Evolutionary conservation across 2,329 filamentous ascomycete species (phyloP), one percentile per base, ranked within the genome.

Genomic region (Plenodomus lindquistii): DNA sequence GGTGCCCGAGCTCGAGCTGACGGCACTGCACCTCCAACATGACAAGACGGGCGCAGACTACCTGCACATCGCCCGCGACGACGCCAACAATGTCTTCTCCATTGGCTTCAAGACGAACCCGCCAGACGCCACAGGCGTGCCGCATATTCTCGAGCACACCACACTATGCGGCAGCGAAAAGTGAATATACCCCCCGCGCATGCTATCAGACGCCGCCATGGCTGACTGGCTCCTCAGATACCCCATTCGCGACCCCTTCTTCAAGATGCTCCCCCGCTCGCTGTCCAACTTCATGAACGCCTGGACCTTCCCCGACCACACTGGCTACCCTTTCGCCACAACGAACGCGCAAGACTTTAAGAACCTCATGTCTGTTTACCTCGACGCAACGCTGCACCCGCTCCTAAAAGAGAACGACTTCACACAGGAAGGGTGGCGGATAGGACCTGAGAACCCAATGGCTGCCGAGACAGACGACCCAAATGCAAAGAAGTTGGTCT

Each of bases 231-330:
- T 13, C 1, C 17, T 38, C 42, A 93, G 89, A 72, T 96, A 92
- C 70, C 94, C 94, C n/a, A 93, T 99, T 49, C 90, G 94, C 54
- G 94, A 99, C 67, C 94, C 94, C 0, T 99, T 99, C 80, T 99
- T 99, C 81, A 99, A 97, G 82, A 99, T 99, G 94, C 83, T 99
- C 20, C 94, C 94, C 18, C 86, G 94, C 62, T 97, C 94, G 4
- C 81, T 99, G n/a, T 97, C 94, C 57, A 99, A 97, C 75, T 99
- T 97, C 70, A 99, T 99, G 94, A 99, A 99, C 73, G 94, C 94
- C 52, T 96, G 97, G 70, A 99, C 94, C 36, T 91, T 92, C 20
- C 88, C 91, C 18, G 93, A 97, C 67, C 92, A 99, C 72, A 99
- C 94, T 10, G 96, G 91, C 60, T 99, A 99, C 69, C 94, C 94